Evolutionary conservation across 2,329 filamentous ascomycete species (phyloP), one percentile per base, ranked within the genome.

Genomic region (Ilyonectria robusta): DNA sequence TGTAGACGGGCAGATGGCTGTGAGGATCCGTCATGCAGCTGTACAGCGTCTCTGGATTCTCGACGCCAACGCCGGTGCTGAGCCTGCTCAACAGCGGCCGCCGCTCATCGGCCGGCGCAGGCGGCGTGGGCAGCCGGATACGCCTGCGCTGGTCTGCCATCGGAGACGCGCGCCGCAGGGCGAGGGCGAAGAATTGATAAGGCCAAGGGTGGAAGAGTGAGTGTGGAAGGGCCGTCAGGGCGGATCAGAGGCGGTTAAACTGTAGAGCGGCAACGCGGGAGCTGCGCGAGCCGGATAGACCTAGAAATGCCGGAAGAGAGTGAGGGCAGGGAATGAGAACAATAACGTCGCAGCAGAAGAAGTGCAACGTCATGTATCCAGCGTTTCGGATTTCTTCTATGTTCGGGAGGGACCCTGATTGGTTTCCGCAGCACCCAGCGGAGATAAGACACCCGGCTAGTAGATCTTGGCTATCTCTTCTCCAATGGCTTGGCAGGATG

Each of bases 1-100:
- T 92, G 81, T 94, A 95, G 15, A 94, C 90, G 44, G 92, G 91
- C 72, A 94, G 81, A 69, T 89, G 84, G 21, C 84, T 84, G 79
- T 92, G 89, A 33, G 87, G 84, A 74, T 91, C 88, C 17, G 87
- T 78, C 71, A 81, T 80, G 78, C 87, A 89, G 75, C 86, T 86
- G 77, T 84, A 89, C 59, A 88, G 79, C 55, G 74, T 72, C 53
- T 80, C 79, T 26, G 72, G 75, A 59, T 76, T 76, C 66, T 77
- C 76, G 19, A 68, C 64, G 4, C 54, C 66, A 11, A 35, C 17
- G 59, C 77, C 75, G n/a, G 76, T 76, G 66, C 77, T 77, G 65
- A 77, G 73, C 54, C 75, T 72, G 68, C 74, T 75, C 62, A 82
- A 75, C 57, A 82, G 74, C 54, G 81, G 81, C 11, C 75, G 79